Evolutionary conservation across 2,329 filamentous ascomycete genomes (phyloP).

Genomic region (Elsinoe necatrix): DNA sequence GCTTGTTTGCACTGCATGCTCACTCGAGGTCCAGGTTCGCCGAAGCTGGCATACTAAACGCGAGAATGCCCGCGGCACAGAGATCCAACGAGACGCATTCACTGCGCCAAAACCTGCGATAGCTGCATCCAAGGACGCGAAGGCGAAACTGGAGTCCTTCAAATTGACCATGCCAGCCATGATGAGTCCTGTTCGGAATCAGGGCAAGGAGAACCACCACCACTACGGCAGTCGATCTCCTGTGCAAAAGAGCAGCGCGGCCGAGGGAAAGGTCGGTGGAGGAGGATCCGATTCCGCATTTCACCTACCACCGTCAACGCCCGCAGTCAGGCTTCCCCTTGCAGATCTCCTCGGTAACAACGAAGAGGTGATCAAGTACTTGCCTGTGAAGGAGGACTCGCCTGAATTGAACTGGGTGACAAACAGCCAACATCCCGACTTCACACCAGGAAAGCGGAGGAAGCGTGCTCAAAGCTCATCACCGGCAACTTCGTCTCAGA

Average conservation of each 20-base stretch:
- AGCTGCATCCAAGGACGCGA: slow-evolving; percentile 45
- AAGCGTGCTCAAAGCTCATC: slow-evolving; percentile 43
- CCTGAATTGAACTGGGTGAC: slow-evolving; percentile 41
- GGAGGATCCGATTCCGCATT: slow-evolving; percentile 22
- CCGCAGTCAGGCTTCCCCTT: slow-evolving; percentile 49
- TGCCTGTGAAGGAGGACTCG: slow-evolving; percentile 41
- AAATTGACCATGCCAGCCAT: slow-evolving; percentile 38
- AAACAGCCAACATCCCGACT: slow-evolving; percentile 35
- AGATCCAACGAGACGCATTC: slow-evolving; percentile 20
- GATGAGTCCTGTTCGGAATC: slow-evolving; percentile 18
- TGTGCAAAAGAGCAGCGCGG: not conserved
- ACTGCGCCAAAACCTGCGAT: slow-evolving; percentile 35
- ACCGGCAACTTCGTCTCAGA: slow-evolving; percentile 31
- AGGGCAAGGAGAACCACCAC: slow-evolving; percentile 37
- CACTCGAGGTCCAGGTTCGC: slow-evolving; percentile 17
- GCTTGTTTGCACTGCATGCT: not conserved
- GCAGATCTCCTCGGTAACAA: slow-evolving; percentile 54
- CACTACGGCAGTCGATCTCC: not conserved
- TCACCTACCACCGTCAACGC: slow-evolving; percentile 47
- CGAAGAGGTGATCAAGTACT: slow-evolving; percentile 44
- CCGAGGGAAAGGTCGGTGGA: slow-evolving; percentile 12
- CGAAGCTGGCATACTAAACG: slow-evolving; percentile 18
- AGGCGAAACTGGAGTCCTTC: slow-evolving; percentile 48
- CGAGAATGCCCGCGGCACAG: slow-evolving; percentile 22
- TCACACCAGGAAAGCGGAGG: slow-evolving; percentile 36